Evolutionary conservation across 202 grass and related monocot genomes (phyloP), one percentile per base, ranked within the genome.

Genomic region (Thinopyrum obtusiflorum): DNA sequence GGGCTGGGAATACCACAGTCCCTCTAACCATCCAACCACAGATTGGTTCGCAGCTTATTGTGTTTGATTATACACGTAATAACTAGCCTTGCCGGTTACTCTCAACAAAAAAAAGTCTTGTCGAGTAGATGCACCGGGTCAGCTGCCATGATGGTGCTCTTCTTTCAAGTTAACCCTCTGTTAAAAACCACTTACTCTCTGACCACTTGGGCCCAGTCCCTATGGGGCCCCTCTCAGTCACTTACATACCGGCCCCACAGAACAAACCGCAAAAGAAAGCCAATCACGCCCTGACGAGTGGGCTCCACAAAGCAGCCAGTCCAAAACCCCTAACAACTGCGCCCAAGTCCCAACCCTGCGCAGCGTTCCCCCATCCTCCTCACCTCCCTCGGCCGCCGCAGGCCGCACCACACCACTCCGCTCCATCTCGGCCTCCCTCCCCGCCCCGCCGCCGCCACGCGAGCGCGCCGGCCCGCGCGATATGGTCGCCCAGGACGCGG

Each of bases 401-500:
- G 79, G 73, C 67, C 46, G 47, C 78, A 42, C 79, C 79, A 36
- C 80, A 55, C 77, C 77, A 73, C 73, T 53, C 57, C 51, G 51
- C 77, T n/a, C 82, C 40, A 49, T 66, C 55, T 65, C 53, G 79
- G 12, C 42, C 28, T 14, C 6, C 31, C 71, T 73, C 62, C 12
- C 53, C 80, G 1, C 78, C 15, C 79, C 36, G 80, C 80, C 36
- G 53, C 78, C 24, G 80, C 60, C 40, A 4, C 78, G 27, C 35
- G 29, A 77, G 23, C 79, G 71, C 29, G 66, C 37, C 73, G 74
- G 3, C 25, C 32, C 32, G 68, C 68, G 27, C 84, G 28, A 24
- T 9, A 91, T 88, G 89, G 85, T 85, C 18, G 89, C 83, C 64
- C 90, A 87, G 70, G 80, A 90, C 40, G 84, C 85, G 84, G 46